Base-by-base conservation (phyloP, 495 filamentous ascomycete species). In the Daldinia caldariorum region DNA sequence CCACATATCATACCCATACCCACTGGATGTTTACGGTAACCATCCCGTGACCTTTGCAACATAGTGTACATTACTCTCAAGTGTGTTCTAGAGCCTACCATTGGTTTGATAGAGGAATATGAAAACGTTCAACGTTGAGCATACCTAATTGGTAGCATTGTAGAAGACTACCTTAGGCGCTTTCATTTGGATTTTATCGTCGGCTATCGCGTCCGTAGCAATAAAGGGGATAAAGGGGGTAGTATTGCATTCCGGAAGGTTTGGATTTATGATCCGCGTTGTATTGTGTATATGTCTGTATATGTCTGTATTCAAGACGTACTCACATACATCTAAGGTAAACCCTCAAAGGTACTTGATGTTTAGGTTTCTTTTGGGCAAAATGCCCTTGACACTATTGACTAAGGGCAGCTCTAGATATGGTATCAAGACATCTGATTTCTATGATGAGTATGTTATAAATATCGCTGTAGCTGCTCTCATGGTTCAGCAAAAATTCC, bases 171-270 rank as follows among this genome's bases (percentile, higher is more conserved):
- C 4, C n/a, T 22, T 47, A 20, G 22, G 4, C 26, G 10, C 16
- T 47, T 47, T 20, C 7, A 22, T 47, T 47, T 47, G 10, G 18
- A 20, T 47, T 22, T 47, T 47, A 22, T 22, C 43, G 20, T 47
- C 43, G 43, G 43, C 8, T 47, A 22, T 22, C 9, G 43, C 43
- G 43, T 8, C 20, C 16, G 12, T 26, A 26, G 26, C 18, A 47
- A 18, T 12, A 5, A 47, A 47, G 18, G 10, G 43, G 43, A 18
- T 12, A 5, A 47, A 47, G 18, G 10, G 43, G 43, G 43, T 47
- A 47, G 18, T 16, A 47, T 47, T 22, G 43, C 43, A 47, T 47
- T 22, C 18, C 43, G 43, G 43, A 47, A 47, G 43, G 20, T 18
- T 47, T 3, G 43, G 43, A 22, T 47, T 47, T 3, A 22, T 47